Evolutionary conservation across 148 eudicot genomes (phyloP).

Genomic region (Linanthus parryae): DNA sequence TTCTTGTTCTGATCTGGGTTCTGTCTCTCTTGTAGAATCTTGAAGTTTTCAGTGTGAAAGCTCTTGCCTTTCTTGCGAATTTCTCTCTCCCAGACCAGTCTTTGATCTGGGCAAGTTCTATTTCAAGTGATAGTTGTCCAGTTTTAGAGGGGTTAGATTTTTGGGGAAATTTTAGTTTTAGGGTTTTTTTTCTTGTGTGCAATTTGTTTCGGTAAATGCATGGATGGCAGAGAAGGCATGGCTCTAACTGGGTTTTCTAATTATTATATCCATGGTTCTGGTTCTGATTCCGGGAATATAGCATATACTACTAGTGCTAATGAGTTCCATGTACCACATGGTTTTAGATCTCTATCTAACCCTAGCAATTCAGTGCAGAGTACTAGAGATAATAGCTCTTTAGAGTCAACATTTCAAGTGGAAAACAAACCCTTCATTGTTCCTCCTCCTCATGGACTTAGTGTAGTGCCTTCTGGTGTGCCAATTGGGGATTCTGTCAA

Average conservation of each 20-base stretch:
- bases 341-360: constrained; percentile 13
- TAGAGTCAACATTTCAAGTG: constrained; percentile 31
- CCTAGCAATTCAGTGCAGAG: constrained; percentile 11
- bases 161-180: constrained; percentile 2
- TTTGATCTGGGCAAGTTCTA: neutral
- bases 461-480: constrained; percentile 41
- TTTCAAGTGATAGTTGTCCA: neutral
- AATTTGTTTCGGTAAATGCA: constrained; percentile 27
- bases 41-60: too few species aligned
- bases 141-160: too few species aligned
- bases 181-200: neutral
- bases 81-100: neutral
- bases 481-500: too few species aligned
- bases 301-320: too few species aligned
- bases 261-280: constrained; percentile 13
- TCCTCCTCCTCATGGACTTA: constrained; percentile 37
- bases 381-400: constrained; percentile 23
- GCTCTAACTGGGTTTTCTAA: constrained; percentile 19
- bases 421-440: constrained; percentile 33
- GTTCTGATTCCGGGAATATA: constrained; percentile 12
- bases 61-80: too few species aligned
- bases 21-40: neutral
- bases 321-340: constrained; percentile 10
- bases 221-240: constrained; percentile 28
- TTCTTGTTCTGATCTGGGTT: neutral